Evolutionary conservation across 768 basidiomycete genomes (phyloP), one percentile per base, ranked within the genome.

Genomic region (Dioszegia aurantiaca): DNA sequence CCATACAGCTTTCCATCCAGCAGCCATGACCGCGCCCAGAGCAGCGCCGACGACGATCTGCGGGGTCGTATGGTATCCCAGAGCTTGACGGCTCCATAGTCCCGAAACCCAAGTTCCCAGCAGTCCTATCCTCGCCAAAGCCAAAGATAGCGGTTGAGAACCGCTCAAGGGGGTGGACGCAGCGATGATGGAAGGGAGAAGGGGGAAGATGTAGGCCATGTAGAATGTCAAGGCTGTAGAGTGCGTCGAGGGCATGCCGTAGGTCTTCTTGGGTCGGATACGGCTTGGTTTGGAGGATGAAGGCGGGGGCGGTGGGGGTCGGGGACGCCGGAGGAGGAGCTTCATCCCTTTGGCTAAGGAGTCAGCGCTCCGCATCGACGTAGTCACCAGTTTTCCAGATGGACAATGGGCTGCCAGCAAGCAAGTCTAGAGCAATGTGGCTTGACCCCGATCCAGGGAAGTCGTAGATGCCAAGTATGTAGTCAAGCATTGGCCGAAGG

Each of bases 161-260:
- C 44, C 10, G 26, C 31, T 8, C 24, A 36, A 19, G 46, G 44
- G 41, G 46, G 54, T 28, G 28, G 19, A 41, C 8, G 33, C 6
- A 6, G 33, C 33, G 33, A 33, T 6, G 19, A 60, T 23, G 37
- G 26, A 19, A 33, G 68, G 39, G 57, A 49, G 26, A 48, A 68
- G 54, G 0, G 65, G 67, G 58, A 72, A 49, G 59, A 79, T 65
- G 63, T 79, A 79, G 56, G 68, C 64, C 36, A 71, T 70, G 64
- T 78, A 78, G 65, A 78, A 80, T 19, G 77, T 65, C 41, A 80
- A 76, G 8, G 77, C 71, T 14, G 78, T 78, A 3, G 77, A 77
- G 58, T 80, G 80, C 0, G 80, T 80, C 4, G 78, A 79, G 23
- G 80, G 80, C 78, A 80, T 79, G 5, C 80, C 80, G 71, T 79